phyloP scores from a whole-genome alignment of 1,284 basidiomycete species.

The Ganoderma multipileum region DNA sequence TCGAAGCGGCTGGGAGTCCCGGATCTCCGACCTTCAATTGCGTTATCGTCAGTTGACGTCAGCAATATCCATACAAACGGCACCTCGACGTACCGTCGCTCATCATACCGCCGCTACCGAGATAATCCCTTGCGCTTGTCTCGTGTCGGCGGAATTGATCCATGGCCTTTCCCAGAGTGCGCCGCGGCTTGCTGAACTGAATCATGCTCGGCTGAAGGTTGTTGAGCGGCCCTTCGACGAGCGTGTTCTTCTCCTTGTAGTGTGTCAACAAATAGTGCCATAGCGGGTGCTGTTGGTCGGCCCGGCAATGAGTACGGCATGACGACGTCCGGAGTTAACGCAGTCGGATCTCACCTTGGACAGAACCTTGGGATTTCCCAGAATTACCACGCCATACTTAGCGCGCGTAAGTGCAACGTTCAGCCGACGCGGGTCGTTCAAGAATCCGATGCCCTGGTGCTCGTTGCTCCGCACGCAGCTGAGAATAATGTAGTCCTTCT shows the following conservation, averaged over 20 bases:
- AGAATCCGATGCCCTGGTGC: conserved; percentile 99
- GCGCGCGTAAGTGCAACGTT: conserved; percentile 98
- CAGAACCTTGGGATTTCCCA: conserved; percentile 98
- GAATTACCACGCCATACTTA: conserved; percentile 97
- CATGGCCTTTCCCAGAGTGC: conserved; percentile 84
- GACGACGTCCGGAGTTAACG: conserved; percentile 91
- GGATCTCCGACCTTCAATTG: conserved; percentile 59
- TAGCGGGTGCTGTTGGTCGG: conserved; percentile 79
- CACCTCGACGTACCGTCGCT: conserved; percentile 53
- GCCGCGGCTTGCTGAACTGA: conserved; percentile 95
- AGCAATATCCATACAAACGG: conserved; percentile 22
- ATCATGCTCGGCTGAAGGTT: conserved; percentile 99
- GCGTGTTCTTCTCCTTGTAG: conserved; percentile 94
- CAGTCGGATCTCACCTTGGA: conserved; percentile 80
- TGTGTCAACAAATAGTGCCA: conserved; percentile 99
- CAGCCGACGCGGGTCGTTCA: conserved; percentile 96
- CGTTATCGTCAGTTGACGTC: conserved; percentile 33
- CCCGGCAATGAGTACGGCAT: conserved; percentile 56
- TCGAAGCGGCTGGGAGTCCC: conserved; percentile 93
- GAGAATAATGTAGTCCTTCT: conserved; percentile 99
- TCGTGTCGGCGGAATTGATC: conserved; percentile 92
- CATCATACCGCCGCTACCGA: conserved; percentile 50
- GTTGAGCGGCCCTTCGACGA: conserved; percentile 96
- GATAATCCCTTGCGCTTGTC: conserved; percentile 80
- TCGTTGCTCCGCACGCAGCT: conserved; percentile 99